phyloP scores from a whole-genome alignment of 169 alveolate genomes.

The Fabrea salina region DNA sequence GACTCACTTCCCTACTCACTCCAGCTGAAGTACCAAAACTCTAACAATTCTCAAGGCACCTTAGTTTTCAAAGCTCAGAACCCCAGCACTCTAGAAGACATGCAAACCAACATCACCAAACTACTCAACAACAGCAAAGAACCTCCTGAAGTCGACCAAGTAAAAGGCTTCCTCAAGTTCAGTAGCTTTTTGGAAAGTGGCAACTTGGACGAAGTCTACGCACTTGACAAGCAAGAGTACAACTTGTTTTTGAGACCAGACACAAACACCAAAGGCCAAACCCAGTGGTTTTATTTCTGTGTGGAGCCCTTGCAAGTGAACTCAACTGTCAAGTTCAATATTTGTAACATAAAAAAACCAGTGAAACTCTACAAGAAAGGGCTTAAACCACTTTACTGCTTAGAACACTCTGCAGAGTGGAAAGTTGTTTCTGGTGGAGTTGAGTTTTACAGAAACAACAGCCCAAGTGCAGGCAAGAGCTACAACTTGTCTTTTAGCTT shows the following conservation, averaged over 20 bases:
- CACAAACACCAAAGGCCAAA: slow-evolving; percentile 28
- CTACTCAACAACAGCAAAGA: too few relatives aligned
- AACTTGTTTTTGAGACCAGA: slow-evolving; percentile 17
- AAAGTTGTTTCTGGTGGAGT: background rate
- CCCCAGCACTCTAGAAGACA: too few relatives aligned
- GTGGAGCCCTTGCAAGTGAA: background rate
- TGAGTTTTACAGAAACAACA: background rate
- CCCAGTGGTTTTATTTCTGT: slow-evolving; percentile 22
- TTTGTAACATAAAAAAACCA: slow-evolving; percentile 2
- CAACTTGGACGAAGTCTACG: slow-evolving; percentile 12
- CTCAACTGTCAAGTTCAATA: slow-evolving; percentile 15
- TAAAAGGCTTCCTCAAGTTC: too few relatives aligned
- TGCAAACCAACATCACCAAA: too few relatives aligned
- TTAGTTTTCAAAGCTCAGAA: too few relatives aligned
- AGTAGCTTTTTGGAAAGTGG: too few relatives aligned
- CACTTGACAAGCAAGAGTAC: background rate
- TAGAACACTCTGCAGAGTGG: background rate
- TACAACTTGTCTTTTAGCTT: slow-evolving; percentile 21
- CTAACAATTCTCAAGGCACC: too few relatives aligned
- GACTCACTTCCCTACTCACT: too few relatives aligned
- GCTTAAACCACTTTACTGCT: background rate
- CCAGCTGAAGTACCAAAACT: too few relatives aligned
- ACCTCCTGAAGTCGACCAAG: too few relatives aligned
- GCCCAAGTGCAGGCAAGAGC: background rate
- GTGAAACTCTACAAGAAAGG: slow-evolving; percentile 2